phyloP scores from a whole-genome alignment of 2,329 filamentous ascomycete species.

The Fusarium tanahbumbuense region DNA sequence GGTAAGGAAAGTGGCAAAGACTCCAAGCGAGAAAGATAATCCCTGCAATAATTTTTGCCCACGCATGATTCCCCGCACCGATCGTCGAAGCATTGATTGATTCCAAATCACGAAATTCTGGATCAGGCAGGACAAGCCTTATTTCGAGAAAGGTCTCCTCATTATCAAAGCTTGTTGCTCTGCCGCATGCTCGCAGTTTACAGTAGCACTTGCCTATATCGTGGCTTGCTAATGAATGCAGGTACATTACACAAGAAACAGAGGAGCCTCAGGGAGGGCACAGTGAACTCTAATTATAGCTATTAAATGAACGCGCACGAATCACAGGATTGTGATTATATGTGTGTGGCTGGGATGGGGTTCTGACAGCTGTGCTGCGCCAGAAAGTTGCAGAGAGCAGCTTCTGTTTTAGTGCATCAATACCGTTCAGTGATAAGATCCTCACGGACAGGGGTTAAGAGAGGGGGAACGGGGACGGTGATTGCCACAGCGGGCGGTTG shows the following conservation, averaged over 20 bases:
- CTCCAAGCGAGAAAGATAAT: slow-evolving; percentile 7
- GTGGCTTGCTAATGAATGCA: slow-evolving; percentile 14
- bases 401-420: slow-evolving; percentile 13
- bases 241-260: slow-evolving; percentile 11
- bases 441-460: neutral
- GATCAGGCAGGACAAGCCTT: neutral
- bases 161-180: neutral
- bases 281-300: slow-evolving; percentile 21
- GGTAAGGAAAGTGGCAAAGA: slow-evolving; percentile 5
- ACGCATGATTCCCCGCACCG: slow-evolving; percentile 14
- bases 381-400: slow-evolving; percentile 8
- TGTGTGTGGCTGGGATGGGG: slow-evolving; percentile 4
- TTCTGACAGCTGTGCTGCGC: slow-evolving; percentile 10
- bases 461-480: neutral
- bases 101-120: slow-evolving; percentile 27
- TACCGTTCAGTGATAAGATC: slow-evolving; percentile 6
- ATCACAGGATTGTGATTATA: neutral
- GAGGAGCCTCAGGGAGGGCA: too few species aligned
- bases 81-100: slow-evolving; percentile 18
- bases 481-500: neutral
- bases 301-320: slow-evolving; percentile 12
- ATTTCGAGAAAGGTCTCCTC: neutral
- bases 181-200: neutral
- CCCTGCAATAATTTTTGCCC: neutral
- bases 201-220: slow-evolving; percentile 1